A percentile compares a stretch with the other conserved stretches of the same genome.
These are phyloP conservation scores for Penicillium sp. DNA, from an alignment of 2,329 filamentous ascomycete genomes.

Conservation along the genomic window DNA sequence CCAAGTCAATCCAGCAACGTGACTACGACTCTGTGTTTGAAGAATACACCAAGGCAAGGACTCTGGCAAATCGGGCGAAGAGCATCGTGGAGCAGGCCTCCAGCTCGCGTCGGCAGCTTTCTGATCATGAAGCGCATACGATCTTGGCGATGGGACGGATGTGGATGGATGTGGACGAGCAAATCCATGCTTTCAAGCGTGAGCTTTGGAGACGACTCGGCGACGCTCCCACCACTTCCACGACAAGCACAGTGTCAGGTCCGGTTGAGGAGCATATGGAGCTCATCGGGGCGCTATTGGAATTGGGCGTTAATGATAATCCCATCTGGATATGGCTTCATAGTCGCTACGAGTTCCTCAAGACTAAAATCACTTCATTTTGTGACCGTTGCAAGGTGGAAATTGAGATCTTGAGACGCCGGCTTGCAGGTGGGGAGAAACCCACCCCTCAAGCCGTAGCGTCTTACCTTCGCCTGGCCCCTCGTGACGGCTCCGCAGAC, in stretches of 20 bases:
- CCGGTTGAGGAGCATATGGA: slow-evolving; percentile 85
- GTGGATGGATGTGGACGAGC: slow-evolving; percentile 91
- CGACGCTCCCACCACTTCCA: slow-evolving; percentile 61
- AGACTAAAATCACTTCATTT: slow-evolving; percentile 75
- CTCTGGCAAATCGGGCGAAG: slow-evolving; percentile 76
- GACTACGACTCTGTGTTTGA: slow-evolving; percentile 88
- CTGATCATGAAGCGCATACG: slow-evolving; percentile 79
- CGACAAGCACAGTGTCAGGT: slow-evolving; percentile 50
- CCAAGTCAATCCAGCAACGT: slow-evolving; percentile 83
- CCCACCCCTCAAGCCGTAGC: slow-evolving; percentile 70
- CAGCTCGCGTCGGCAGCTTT: slow-evolving; percentile 57
- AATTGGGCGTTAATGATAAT: slow-evolving; percentile 91
- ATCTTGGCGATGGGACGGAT: slow-evolving; percentile 87
- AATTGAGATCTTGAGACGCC: slow-evolving; percentile 84
- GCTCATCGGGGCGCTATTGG: slow-evolving; percentile 82
- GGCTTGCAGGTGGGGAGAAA: slow-evolving; percentile 72
- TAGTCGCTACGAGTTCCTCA: slow-evolving; percentile 85
- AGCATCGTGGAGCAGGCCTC: slow-evolving; percentile 62
- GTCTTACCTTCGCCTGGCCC: slow-evolving; percentile 72
- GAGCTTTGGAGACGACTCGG: slow-evolving; percentile 84
- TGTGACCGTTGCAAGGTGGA: slow-evolving; percentile 88
- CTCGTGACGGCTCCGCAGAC: slow-evolving; percentile 65
- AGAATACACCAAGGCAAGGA: slow-evolving; percentile 80
- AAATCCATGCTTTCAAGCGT: slow-evolving; percentile 82
- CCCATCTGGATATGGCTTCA: slow-evolving; percentile 96